Conservation (phyloP, 2,329 filamentous ascomycete genomes). For the Metarhizium robertsii region DNA sequence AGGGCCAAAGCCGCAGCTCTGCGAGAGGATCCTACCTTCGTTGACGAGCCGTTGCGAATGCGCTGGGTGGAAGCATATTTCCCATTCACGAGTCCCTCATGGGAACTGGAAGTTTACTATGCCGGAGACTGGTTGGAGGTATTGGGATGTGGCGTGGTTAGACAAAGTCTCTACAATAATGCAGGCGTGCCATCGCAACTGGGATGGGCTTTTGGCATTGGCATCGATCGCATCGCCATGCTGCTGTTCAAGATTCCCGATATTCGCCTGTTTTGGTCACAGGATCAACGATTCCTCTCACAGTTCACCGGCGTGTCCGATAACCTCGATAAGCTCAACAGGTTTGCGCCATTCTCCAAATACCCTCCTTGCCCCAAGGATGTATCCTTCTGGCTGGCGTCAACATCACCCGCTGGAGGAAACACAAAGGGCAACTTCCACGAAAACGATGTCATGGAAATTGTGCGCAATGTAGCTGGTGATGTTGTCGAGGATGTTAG, state of each 20-base stretch:
- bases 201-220: conserved; percentile 94
- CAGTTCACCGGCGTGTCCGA: conserved; percentile 65
- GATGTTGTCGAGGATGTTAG: conserved; percentile 81
- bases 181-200: conserved; percentile 66
- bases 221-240: conserved; percentile 94
- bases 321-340: conserved; percentile 37
- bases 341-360: conserved; percentile 84
- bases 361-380: conserved; percentile 86
- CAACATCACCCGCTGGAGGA: conserved; percentile 37
- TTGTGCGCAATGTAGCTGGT: conserved; percentile 74
- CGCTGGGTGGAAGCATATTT: conserved; percentile 98
- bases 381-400: conserved; percentile 79
- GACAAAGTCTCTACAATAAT: conserved; percentile 70
- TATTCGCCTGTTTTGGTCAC: conserved; percentile 93
- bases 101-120: conserved; percentile 95
- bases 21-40: conserved; percentile 36
- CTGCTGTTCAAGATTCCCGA: conserved; percentile 92
- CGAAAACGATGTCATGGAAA: conserved; percentile 96
- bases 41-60: conserved; percentile 67
- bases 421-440: conserved; percentile 53
- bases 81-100: conserved; percentile 90
- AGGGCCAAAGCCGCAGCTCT: conserved; percentile 60
- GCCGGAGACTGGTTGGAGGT: conserved; percentile 93
- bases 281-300: conserved; percentile 71
- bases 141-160: conserved; percentile 82